Evolutionary conservation across 2,329 filamentous ascomycete species (phyloP).

Genomic region (Aspergillus pseudoviridinutans): DNA sequence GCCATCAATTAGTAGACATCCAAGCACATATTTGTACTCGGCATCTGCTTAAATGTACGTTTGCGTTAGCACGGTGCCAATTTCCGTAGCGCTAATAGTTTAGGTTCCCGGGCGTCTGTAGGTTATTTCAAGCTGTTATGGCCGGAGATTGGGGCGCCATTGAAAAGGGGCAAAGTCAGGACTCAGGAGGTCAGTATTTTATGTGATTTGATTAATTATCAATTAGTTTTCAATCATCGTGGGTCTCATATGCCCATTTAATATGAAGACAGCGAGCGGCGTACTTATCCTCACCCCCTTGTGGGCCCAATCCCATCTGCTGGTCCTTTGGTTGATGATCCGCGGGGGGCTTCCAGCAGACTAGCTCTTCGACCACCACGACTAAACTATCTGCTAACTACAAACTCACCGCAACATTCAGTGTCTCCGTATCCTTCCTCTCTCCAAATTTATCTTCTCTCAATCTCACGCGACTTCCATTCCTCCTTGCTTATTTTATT

Average conservation of each 20-base stretch:
- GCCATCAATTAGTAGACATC: neutral
- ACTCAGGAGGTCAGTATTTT: neutral
- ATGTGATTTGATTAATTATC: neutral
- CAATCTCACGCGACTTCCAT: constrained; percentile 11
- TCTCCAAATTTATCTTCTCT: constrained; percentile 9
- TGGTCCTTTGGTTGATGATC: constrained; percentile 13
- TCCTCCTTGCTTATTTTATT: constrained; percentile 8
- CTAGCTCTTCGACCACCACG: neutral
- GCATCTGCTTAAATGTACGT: neutral
- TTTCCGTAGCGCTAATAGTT: neutral
- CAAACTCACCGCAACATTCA: neutral
- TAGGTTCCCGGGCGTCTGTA: neutral
- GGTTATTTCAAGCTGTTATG: neutral
- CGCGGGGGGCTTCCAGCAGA: constrained; percentile 11
- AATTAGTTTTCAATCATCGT: neutral
- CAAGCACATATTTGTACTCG: neutral
- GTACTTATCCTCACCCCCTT: neutral
- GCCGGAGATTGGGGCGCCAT: neutral
- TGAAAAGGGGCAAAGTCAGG: neutral
- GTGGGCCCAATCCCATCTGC: neutral
- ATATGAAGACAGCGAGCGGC: neutral
- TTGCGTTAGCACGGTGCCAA: neutral
- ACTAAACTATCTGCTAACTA: neutral
- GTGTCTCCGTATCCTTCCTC: constrained; percentile 8
- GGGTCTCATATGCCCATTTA: neutral